A percentile compares a stretch with the other conserved stretches of the same genome.
These are phyloP conservation scores for Lippia alba DNA, from an alignment of 305 asterid genomes.

Conservation along the genomic window DNA sequence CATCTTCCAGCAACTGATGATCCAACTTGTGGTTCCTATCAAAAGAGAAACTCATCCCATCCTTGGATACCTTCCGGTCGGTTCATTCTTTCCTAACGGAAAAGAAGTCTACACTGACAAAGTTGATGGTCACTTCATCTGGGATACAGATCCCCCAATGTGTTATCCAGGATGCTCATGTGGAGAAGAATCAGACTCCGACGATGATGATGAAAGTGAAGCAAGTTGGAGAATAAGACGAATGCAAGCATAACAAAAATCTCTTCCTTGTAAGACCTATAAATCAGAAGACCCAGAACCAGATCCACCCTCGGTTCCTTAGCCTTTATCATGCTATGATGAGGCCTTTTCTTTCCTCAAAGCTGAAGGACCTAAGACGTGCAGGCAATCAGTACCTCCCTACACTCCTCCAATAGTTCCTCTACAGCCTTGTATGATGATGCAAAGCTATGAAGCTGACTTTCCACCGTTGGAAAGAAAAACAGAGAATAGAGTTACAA, in stretches of 20 bases:
- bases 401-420: no score
- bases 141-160: background rate
- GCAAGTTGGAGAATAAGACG: no score
- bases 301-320: no score
- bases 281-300: no score
- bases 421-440: no score
- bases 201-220: background rate
- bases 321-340: background rate
- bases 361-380: background rate
- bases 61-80: no score
- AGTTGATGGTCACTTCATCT: background rate
- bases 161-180: background rate
- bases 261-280: background rate
- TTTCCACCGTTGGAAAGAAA: no score
- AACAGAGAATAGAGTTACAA: no score
- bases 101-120: background rate
- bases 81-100: no score
- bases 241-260: background rate
- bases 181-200: background rate
- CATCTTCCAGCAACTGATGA: background rate
- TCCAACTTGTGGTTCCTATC: background rate
- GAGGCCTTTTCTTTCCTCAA: background rate
- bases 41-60: background rate
- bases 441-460: no score
- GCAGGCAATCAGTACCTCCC: no score